Evolutionary conservation across 2,329 filamentous ascomycete genomes (phyloP).

Genomic region (Penicillium aurantiogriseum): DNA sequence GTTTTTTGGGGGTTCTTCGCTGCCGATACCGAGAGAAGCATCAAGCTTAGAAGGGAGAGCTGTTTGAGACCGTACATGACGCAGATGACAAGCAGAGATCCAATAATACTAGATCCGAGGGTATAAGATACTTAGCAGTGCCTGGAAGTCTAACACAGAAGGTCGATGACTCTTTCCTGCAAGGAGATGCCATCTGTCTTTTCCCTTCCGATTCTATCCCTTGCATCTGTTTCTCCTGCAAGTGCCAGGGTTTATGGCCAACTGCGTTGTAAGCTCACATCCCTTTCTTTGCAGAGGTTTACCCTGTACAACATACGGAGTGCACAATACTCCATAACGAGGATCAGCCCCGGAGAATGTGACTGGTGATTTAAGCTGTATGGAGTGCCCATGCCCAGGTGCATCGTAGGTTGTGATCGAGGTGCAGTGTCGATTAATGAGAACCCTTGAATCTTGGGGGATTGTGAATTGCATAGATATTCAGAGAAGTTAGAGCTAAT

Average conservation of each 20-base stretch:
- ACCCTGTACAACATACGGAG: not conserved
- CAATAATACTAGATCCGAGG: not conserved
- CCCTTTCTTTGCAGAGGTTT: not conserved
- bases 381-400: not conserved
- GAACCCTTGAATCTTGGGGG: too few species aligned
- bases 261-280: not conserved
- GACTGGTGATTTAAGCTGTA: not conserved
- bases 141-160: not conserved
- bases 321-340: not conserved
- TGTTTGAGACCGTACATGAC: conserved; percentile 24
- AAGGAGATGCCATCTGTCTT: conserved; percentile 2
- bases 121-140: not conserved
- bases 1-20: conserved; percentile 14
- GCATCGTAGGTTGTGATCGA: not conserved
- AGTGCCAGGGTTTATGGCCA: conserved; percentile 2
- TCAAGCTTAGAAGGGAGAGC: conserved; percentile 22
- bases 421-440: not conserved
- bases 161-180: not conserved
- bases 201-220: not conserved
- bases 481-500: not conserved
- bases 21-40: conserved; percentile 21
- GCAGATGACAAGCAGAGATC: not conserved
- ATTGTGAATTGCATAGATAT: not conserved
- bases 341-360: not conserved
- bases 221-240: conserved; percentile 2